Conservation (phyloP, 2,329 filamentous ascomycete species). For the Epicoccum nigrum region DNA sequence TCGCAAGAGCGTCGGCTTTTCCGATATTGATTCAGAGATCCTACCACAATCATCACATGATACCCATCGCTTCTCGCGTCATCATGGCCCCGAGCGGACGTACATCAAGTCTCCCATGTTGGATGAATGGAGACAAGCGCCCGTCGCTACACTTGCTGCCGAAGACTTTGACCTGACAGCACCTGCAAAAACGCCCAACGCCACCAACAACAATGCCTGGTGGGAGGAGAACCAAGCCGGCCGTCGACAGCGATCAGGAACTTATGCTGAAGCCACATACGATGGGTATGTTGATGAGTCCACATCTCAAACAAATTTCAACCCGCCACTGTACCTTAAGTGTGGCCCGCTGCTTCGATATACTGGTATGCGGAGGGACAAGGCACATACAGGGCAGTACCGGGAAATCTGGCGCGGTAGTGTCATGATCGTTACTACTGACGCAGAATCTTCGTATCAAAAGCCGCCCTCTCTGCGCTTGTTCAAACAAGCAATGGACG, state of each 20-base stretch:
- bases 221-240: constrained; percentile 69
- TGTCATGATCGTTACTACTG: constrained; percentile 92
- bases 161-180: constrained; percentile 53
- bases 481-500: constrained; percentile 84
- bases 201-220: constrained; percentile 62
- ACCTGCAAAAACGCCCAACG: constrained; percentile 33
- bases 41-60: constrained; percentile 32
- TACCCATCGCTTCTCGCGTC: constrained; percentile 38
- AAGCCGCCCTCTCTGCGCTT: constrained; percentile 77
- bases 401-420: constrained; percentile 90
- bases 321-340: constrained; percentile 81
- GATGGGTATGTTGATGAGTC: constrained; percentile 71
- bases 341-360: constrained; percentile 91
- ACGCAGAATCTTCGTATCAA: constrained; percentile 82
- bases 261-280: constrained; percentile 57
- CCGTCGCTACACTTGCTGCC: constrained; percentile 46
- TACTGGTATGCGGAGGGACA: constrained; percentile 76
- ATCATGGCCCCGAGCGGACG: constrained; percentile 53
- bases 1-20: constrained; percentile 52
- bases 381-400: constrained; percentile 53
- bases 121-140: constrained; percentile 58
- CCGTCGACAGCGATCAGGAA: constrained; percentile 47
- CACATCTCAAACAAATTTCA: constrained; percentile 73
- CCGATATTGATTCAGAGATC: constrained; percentile 31
- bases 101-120: constrained; percentile 67